Base-by-base conservation (phyloP, 495 filamentous ascomycete genomes). In the Bombardia bombarda region DNA sequence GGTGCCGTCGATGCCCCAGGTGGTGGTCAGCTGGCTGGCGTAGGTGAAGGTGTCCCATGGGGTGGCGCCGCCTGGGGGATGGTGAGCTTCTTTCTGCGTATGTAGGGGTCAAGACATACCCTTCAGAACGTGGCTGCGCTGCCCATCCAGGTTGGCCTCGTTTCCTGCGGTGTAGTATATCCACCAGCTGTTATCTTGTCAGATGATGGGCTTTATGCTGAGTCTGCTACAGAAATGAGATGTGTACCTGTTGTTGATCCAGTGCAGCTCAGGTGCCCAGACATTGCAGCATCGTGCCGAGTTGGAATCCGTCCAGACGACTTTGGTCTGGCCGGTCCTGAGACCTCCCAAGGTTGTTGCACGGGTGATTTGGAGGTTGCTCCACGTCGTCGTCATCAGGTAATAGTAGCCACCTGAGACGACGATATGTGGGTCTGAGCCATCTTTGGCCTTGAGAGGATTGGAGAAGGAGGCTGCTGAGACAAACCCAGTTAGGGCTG, bases 251-350 rank as follows among this genome's bases (percentile, higher is more conserved):
- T 43, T 59, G 23, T 64, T 52, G 14, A 76, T 51, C 31, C 66
- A 62, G 47, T 75, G 70, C 0, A 69, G 52, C 53, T 75, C 73
- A 1, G 72, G 74, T 0, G 74, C 73, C 74, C 72, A 78, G 19
- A 77, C 68, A 48, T 76, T 73, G 47, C 69, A 74, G 55, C 67
- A 67, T 4, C 68, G 60, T 4, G 49, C 46, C 0, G 65, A 32
- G 24, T 59, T 60, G 30, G 42, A 55, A 31, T 64, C 65, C 0
- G 55, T 62, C 43, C 62, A 77, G 20, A 73, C 61, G 2, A 63
- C 56, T 47, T 68, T 70, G 12, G 58, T 61, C 12, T 57, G 54
- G 0, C 67, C 70, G 0, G 62, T 70, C 51, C 69, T 73, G 23
- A 78, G 60, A 0, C 73, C 73, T 9, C 61, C 60, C 17, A 78